These are phyloP conservation scores for Bryopsis sp. DNA, from an alignment of 139 green algal genomes.

Conservation along the genomic window DNA sequence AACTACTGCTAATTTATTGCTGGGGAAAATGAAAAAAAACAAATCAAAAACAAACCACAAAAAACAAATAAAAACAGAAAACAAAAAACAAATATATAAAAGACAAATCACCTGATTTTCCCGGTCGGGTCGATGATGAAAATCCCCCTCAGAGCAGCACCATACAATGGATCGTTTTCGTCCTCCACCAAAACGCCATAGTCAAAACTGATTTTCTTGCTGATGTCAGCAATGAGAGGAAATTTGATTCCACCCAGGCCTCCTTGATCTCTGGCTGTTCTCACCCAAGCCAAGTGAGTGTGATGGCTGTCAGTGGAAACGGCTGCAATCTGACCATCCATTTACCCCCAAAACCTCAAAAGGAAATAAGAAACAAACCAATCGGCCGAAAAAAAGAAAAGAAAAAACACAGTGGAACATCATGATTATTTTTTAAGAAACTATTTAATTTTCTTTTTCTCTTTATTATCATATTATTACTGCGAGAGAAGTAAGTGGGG, in stretches of 20 bases:
- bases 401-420: no score
- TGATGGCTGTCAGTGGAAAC: slow-evolving; percentile 23
- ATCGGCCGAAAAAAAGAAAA: no score
- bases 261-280: slow-evolving; percentile 16
- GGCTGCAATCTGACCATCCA: slow-evolving; percentile 20
- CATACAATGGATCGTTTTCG: not conserved
- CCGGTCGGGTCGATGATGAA: slow-evolving; percentile 27
- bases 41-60: no score
- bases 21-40: no score
- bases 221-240: slow-evolving; percentile 22
- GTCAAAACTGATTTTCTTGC: slow-evolving; percentile 1
- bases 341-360: no score
- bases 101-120: slow-evolving; percentile 16
- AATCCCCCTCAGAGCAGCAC: slow-evolving; percentile 18
- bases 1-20: not conserved
- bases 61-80: no score
- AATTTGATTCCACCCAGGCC: slow-evolving; percentile 18
- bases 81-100: no score
- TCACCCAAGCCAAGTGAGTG: slow-evolving; percentile 26
- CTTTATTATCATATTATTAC: no score
- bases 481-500: no score
- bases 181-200: slow-evolving; percentile 14
- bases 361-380: no score
- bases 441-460: no score
- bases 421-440: no score